Base-by-base conservation (phyloP, 495 filamentous ascomycete species). In the Hypomontagnella submonticulosa region DNA sequence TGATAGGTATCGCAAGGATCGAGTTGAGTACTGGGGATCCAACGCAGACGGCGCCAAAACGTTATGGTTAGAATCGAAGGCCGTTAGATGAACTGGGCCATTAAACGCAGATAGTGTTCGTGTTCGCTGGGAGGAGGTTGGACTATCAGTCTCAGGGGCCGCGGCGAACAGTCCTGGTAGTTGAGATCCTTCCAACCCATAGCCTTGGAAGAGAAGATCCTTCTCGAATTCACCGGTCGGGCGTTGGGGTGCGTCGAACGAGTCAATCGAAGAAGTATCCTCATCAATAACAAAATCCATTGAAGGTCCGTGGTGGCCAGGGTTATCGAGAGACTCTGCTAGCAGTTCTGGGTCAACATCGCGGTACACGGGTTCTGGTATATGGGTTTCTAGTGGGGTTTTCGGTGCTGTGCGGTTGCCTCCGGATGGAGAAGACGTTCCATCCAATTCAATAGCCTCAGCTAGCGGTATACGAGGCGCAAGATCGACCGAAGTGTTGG, bases 201-300 rank as follows among this genome's bases (percentile, higher is more conserved):
- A 81, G 8, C 74, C 78, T 16, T 71, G 70, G 42, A 81, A 81
- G 12, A 83, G 70, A 10, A 83, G 70, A 4, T 77, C 76, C 42
- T 78, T 77, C 61, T 81, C 81, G 50, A 76, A 77, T 33, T 79
- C 76, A 33, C 68, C 71, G 0, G 56, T 61, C 6, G 66, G 64
- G 7, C 63, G 73, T n/a, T 70, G 75, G 2, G 68, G 52, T 1
- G 63, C 54, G 9, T 53, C 58, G 40, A 76, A 68, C 1, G 76
- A 80, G 23, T 79, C 77, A 16, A 71, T 33, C 3, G 66, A 70
- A 23, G 61, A 71, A 16, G 49, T 50, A 47, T 68, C 55, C 9
- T 79, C 78, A 42, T 80, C 77, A 0, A 78, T 74, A 65, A 73
- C 73, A 58, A 78, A 79, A 12, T 69, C 42, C 34, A 46, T 44